These are phyloP conservation scores for Chrysoporthe deuterocubensis DNA, from an alignment of 2,329 filamentous ascomycete genomes.

Conservation along the genomic window DNA sequence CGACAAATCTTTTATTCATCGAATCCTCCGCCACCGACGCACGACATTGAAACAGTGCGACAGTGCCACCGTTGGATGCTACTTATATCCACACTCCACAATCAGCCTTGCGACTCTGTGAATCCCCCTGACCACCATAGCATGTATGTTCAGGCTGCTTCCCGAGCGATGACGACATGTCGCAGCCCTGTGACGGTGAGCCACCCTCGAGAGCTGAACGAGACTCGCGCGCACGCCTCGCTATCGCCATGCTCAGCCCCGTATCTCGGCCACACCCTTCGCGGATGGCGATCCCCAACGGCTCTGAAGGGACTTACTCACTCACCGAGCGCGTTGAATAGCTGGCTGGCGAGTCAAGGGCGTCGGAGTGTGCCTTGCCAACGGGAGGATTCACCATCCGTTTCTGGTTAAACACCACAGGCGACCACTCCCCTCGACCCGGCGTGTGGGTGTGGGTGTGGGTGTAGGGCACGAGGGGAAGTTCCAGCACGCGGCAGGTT, in stretches of 20 bases:
- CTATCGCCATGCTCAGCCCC: background rate
- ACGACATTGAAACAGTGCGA: background rate
- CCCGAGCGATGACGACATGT: background rate
- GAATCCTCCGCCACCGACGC: background rate
- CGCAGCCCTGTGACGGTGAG: background rate
- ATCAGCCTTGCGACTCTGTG: background rate
- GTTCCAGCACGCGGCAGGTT: background rate
- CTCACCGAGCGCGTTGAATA: too few relatives aligned
- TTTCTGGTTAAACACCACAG: background rate
- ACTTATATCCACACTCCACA: background rate
- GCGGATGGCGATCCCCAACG: background rate
- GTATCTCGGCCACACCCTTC: background rate
- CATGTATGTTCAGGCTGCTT: background rate
- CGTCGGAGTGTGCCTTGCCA: slow-evolving; percentile 2
- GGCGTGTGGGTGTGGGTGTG: too few relatives aligned
- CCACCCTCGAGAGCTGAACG: background rate
- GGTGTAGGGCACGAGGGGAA: background rate
- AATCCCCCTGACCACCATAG: background rate
- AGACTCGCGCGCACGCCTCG: background rate
- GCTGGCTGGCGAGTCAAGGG: background rate
- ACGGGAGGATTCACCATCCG: background rate
- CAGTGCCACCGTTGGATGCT: background rate
- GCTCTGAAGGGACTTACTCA: background rate
- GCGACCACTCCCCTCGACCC: background rate
- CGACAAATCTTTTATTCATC: background rate